These are phyloP conservation scores for Brassica rapa DNA, from an alignment of 345 rosid genomes.

Conservation along the genomic window DNA sequence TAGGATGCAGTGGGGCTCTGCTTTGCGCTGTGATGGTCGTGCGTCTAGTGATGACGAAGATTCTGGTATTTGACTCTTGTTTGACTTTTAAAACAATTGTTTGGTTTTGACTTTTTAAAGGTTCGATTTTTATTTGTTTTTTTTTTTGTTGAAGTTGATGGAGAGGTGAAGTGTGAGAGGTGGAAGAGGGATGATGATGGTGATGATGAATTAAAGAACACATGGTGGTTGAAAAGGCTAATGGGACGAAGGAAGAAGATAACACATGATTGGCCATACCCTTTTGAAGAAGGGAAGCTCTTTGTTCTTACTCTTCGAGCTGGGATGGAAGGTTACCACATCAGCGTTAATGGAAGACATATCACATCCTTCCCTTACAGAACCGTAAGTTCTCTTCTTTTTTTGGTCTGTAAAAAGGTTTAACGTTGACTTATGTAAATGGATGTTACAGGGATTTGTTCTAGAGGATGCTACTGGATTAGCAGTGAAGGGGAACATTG, in stretches of 20 bases:
- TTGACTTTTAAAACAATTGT: no score
- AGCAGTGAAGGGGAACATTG: conserved; percentile 75
- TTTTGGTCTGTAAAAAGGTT: background rate
- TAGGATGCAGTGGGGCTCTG: conserved; percentile 74
- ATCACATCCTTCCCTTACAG: conserved; percentile 90
- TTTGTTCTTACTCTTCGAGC: conserved; percentile 88
- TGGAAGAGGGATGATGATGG: conserved; percentile 55
- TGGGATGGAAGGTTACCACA: conserved; percentile 93
- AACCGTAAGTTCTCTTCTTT: conserved; percentile 55
- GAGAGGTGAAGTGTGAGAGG: conserved; percentile 83
- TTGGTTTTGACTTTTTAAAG: no score
- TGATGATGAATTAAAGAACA: conserved; percentile 61
- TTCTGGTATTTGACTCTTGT: conserved; percentile 47
- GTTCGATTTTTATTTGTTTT: background rate
- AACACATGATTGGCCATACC: conserved; percentile 78
- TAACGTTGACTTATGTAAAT: background rate
- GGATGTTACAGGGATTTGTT: conserved; percentile 69
- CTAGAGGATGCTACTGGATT: conserved; percentile 98
- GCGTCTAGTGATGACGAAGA: conserved; percentile 72
- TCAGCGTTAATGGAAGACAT: conserved; percentile 87
- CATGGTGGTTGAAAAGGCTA: conserved; percentile 87
- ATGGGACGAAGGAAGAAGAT: conserved; percentile 65
- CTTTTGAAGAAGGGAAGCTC: conserved; percentile 76
- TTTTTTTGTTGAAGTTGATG: conserved; percentile 59
- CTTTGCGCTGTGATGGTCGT: conserved; percentile 76